A percentile compares a stretch with the other conserved stretches of the same genome.
These are phyloP conservation scores for Xylaria digitata DNA, from an alignment of 2,329 filamentous ascomycete genomes.

Conservation along the genomic window DNA sequence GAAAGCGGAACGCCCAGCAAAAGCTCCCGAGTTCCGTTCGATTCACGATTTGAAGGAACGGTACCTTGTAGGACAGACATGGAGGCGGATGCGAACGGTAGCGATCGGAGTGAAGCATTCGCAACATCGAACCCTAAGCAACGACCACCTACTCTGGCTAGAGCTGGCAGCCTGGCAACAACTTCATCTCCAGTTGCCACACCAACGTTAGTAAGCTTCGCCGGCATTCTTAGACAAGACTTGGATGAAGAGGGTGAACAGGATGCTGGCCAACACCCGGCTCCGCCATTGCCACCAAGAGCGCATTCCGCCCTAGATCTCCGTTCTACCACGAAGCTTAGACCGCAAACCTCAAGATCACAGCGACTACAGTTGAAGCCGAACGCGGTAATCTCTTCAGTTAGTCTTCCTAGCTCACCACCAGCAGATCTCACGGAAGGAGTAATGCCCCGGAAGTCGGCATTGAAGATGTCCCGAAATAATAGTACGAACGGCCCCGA, in stretches of 20 bases:
- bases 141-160: constrained; percentile 24
- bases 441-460: constrained; percentile 44
- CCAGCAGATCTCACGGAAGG: constrained; percentile 44
- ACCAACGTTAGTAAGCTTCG: constrained; percentile 43
- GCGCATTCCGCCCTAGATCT: constrained; percentile 49
- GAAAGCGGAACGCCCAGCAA: constrained; percentile 36
- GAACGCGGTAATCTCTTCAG: constrained; percentile 40
- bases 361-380: constrained; percentile 52
- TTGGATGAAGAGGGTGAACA: constrained; percentile 34
- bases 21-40: constrained; percentile 22
- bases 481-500: constrained; percentile 44
- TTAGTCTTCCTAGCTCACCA: constrained; percentile 47
- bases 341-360: constrained; percentile 54
- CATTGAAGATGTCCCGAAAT: constrained; percentile 45
- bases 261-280: constrained; percentile 22
- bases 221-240: constrained; percentile 39
- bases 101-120: constrained; percentile 45
- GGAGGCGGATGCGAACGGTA: constrained; percentile 34
- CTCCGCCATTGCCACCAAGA: constrained; percentile 38
- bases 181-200: constrained; percentile 40
- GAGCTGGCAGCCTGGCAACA: constrained; percentile 20
- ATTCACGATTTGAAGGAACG: constrained; percentile 31
- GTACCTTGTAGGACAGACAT: constrained; percentile 22
- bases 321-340: constrained; percentile 47
- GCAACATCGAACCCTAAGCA: constrained; percentile 46